Evolutionary conservation across 331 rosid genomes (phyloP), one percentile per base, ranked within the genome.

Genomic region (Quercus phellos): DNA sequence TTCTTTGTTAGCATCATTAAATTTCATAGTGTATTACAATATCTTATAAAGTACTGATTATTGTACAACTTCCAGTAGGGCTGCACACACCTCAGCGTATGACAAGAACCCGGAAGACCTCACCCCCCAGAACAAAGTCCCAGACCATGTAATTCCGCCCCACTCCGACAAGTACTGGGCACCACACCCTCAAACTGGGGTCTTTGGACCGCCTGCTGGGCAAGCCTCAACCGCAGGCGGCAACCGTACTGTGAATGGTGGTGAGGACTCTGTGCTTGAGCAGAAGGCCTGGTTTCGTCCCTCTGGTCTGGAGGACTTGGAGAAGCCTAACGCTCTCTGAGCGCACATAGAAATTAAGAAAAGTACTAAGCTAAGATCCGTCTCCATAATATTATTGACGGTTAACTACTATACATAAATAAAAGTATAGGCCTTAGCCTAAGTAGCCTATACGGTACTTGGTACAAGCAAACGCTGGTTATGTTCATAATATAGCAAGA

Each of bases 211-310:
- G 3, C 87, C 78, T 0, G 35, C 81, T 0, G 88, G 77, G 0
- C 85, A 74, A 21, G 18, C 77, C 16, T 27, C 86, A 0, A 18
- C 68, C 0, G 59, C 82, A 4, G 81, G 61, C 16, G 81, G 74
- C 16, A 77, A 84, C 50, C 59, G 63, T 6, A 1, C 87, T 0
- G 73, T 68, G 0, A 73, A 86, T 60, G 82, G 84, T 46, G 85
- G 63, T 0, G 79, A 42, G 4, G 74, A 71, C 27, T 82, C 90
- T 0, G 98, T 80, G 73, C 76, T 90, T 68, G 97, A 95, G 89
- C 90, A 90, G 86, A 86, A 84, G 88, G 99, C 97, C 64, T 95
- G 98, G 98, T 95, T 91, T 69, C 98, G 98, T 68, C 99, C 91
- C 17, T 81, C 89, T 24, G 78, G 96, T 58, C 82, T 95, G 0